Evolutionary conservation across 441 rosid species (phyloP).

Genomic region (Populus tomentosa): DNA sequence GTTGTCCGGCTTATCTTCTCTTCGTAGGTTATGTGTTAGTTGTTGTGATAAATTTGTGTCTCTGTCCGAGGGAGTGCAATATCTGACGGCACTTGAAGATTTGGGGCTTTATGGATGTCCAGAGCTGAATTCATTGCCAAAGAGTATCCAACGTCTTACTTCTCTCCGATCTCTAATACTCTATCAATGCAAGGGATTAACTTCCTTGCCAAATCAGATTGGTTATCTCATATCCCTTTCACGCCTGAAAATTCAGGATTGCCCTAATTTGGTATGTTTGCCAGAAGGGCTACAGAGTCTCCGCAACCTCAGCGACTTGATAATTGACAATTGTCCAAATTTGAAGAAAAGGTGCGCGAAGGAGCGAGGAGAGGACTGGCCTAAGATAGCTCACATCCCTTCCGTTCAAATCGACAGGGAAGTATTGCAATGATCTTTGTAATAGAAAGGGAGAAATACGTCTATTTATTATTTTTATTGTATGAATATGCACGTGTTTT

Average conservation of each 20-base stretch:
- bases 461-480: no score
- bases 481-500: no score
- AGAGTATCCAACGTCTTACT: not conserved
- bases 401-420: accelerated
- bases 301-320: not conserved
- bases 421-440: no score
- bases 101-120: no score
- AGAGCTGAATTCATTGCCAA: not conserved
- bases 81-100: no score
- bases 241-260: accelerated
- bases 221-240: constrained; percentile 6
- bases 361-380: constrained; percentile 10
- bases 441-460: no score
- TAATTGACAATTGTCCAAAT: not conserved
- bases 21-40: not conserved
- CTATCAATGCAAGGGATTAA: no score
- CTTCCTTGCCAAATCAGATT: not conserved
- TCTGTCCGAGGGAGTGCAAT: no score
- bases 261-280: constrained; percentile 3
- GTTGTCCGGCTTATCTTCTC: not conserved
- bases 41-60: not conserved
- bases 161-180: not conserved
- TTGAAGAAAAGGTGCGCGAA: not conserved
- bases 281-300: constrained; percentile 14
- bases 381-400: constrained; percentile 19